phyloP scores from a whole-genome alignment of 306 rosid species.

The Pterocarpus santalinus region DNA sequence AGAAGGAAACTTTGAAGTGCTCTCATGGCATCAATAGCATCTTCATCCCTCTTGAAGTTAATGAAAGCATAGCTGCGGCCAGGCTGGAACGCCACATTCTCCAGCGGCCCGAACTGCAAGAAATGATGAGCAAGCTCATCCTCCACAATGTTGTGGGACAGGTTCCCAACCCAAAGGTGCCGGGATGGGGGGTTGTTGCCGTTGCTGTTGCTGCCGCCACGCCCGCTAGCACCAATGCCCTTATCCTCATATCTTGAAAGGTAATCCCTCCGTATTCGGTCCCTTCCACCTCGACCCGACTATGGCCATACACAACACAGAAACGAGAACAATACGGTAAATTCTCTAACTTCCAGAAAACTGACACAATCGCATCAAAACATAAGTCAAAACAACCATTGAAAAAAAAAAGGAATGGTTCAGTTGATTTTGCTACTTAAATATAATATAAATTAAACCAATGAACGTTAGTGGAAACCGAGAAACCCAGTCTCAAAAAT shows the following conservation, averaged over 20 bases:
- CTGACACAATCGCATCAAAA: conserved; percentile 17
- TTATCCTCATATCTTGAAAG: conserved; percentile 57
- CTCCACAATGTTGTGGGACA: conserved; percentile 69
- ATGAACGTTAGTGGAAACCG: not conserved
- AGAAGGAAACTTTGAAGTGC: conserved; percentile 76
- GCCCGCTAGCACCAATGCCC: conserved; percentile 48
- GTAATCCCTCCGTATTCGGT: conserved; percentile 61
- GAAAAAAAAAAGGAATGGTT: not conserved
- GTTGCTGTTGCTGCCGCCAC: conserved; percentile 40
- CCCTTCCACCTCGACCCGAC: conserved; percentile 61
- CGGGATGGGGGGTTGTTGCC: conserved; percentile 75
- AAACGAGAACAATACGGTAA: conserved; percentile 27
- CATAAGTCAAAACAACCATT: not conserved
- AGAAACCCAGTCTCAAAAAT: not conserved
- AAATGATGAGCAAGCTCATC: conserved; percentile 75
- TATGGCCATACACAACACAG: conserved; percentile 42
- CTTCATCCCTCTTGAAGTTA: conserved; percentile 78
- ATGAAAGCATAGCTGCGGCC: conserved; percentile 89
- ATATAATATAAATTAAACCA: not conserved
- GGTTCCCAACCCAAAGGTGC: conserved; percentile 93
- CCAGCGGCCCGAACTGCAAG: conserved; percentile 75
- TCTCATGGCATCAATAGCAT: conserved; percentile 82
- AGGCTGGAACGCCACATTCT: conserved; percentile 83
- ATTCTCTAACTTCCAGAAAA: conserved; percentile 20
- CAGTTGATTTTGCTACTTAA: not conserved